Base-by-base conservation (phyloP, 2,329 filamentous ascomycete genomes). In the Elsinoe batatas region DNA sequence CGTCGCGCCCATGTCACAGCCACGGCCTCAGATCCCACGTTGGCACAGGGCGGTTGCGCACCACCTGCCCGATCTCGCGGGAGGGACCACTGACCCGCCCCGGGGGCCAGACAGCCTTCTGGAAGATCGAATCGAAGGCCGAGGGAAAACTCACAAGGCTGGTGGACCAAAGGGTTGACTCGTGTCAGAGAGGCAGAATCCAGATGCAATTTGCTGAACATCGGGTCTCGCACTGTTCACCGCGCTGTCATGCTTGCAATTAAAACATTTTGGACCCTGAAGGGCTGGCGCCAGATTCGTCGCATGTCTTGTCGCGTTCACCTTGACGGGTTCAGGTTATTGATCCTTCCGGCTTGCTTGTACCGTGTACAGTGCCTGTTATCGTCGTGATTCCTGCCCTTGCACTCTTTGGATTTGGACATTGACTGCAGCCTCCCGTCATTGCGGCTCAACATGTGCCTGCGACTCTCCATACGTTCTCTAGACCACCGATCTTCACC, bases 121-220 rank as follows among this genome's bases (percentile, higher is more conserved):
- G 47, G 47, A 51, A 51, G 35, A 51, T 38, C 18, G 47, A 51
- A 51, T 51, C 32, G 47, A 51, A 51, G 47, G 26, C 47, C 47
- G 33, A 51, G 47, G 47, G n/a, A 51, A 30, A 30, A 36, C 26
- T 33, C 18, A 51, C 47, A 38, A 33, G 47, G 47, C 47, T 51
- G 47, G 47, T 33, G 47, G 47, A 38, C 47, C 15, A 38, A 51
- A 51, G 47, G 47, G 47, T 51, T 37, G 47, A 51, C 47, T 38
- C 47, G 44, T 49, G 30, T 15, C 30, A n/a, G 36, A 15, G 44
- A 35, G 12, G 15, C 40, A 44, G n/a, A n/a, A n/a, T n/a, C n/a
- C n/a, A n/a, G 12, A 18, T 18, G 17, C 47, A 35, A 38, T 35
- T 38, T 37, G 26, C 26, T 33, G 15, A 26, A 20, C 33, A n/a